These are phyloP conservation scores for Candida dajiaensis DNA, from an alignment of 805 yeast genomes.

Conservation along the genomic window DNA sequence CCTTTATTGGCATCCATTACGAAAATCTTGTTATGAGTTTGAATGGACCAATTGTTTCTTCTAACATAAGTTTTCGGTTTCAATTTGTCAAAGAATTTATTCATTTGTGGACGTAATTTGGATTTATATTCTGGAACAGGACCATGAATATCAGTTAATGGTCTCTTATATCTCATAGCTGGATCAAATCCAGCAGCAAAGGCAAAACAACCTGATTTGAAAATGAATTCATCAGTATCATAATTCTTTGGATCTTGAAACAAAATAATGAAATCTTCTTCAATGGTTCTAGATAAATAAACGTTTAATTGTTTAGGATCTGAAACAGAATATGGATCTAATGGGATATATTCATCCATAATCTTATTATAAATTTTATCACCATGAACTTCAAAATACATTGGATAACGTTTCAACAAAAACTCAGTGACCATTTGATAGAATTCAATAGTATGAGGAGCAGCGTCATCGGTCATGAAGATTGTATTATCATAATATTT, in stretches of 20 bases:
- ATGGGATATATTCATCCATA: constrained; percentile 21
- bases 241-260: constrained; percentile 31
- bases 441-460: constrained; percentile 20
- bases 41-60: constrained; percentile 67
- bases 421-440: constrained; percentile 19
- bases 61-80: constrained; percentile 50
- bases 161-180: constrained; percentile 40
- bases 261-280: constrained; percentile 44
- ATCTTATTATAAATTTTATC: constrained; percentile 21
- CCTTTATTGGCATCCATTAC: constrained; percentile 41
- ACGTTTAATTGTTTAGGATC: constrained; percentile 14
- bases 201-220: constrained; percentile 51
- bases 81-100: constrained; percentile 53
- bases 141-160: constrained; percentile 54
- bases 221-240: constrained; percentile 48
- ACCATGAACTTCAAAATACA: constrained; percentile 18
- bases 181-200: constrained; percentile 78
- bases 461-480: constrained; percentile 26
- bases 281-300: constrained; percentile 16
- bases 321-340: constrained; percentile 20
- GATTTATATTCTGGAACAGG: constrained; percentile 67
- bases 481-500: constrained; percentile 29
- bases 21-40: constrained; percentile 47
- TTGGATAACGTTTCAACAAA: constrained; percentile 21
- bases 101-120: constrained; percentile 57